These are phyloP conservation scores for Sclerotiophoma versabilis DNA, from an alignment of 2,329 filamentous ascomycete species.

Conservation along the genomic window DNA sequence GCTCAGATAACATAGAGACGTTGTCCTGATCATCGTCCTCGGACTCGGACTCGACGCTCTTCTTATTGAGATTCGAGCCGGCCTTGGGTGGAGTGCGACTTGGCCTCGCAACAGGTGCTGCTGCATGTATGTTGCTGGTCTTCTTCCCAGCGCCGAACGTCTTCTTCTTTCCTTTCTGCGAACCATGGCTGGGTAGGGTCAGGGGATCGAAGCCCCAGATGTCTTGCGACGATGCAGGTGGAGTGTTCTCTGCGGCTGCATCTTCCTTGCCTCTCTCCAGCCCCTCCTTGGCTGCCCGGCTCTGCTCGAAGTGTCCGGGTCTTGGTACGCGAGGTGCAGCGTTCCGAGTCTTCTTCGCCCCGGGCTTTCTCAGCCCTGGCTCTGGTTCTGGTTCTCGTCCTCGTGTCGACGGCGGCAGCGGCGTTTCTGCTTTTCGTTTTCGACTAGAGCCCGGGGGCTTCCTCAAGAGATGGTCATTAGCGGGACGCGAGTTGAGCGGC, in stretches of 20 bases:
- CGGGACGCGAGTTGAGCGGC: no score
- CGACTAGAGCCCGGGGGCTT: not conserved
- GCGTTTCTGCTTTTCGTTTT: slow-evolving; percentile 5
- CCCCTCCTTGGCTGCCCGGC: slow-evolving; percentile 18
- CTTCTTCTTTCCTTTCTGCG: slow-evolving; percentile 11
- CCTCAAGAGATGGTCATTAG: not conserved
- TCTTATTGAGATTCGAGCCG: not conserved
- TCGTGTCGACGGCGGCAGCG: no score
- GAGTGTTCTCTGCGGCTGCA: not conserved
- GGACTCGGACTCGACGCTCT: not conserved
- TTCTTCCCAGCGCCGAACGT: not conserved
- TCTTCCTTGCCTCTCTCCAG: slow-evolving; percentile 30
- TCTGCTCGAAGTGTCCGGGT: slow-evolving; percentile 2
- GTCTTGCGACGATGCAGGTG: slow-evolving; percentile 6
- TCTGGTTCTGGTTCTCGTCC: not conserved
- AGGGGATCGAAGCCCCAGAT: not conserved
- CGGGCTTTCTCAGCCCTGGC: slow-evolving; percentile 5
- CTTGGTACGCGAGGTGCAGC: not conserved
- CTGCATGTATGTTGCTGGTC: slow-evolving; percentile 22
- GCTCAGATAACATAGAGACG: not conserved
- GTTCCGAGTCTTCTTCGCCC: not conserved
- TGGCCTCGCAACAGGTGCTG: not conserved
- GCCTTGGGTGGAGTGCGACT: not conserved
- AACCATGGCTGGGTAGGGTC: slow-evolving; percentile 11
- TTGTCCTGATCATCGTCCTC: not conserved